Evolutionary conservation across 2,329 filamentous ascomycete genomes (phyloP).

Genomic region (Anthostomella pinea): DNA sequence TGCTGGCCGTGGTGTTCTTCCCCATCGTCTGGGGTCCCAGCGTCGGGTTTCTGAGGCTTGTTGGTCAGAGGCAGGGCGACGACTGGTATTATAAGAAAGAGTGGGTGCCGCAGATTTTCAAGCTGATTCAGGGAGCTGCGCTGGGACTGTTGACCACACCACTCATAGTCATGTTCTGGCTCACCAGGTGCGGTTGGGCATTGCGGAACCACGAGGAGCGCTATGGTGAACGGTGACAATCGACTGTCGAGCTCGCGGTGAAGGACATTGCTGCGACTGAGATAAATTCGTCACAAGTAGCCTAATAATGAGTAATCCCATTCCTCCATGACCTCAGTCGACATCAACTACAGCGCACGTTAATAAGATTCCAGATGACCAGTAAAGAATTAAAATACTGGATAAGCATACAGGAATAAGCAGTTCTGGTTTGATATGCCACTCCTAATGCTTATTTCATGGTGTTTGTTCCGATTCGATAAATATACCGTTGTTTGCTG

Average conservation of each 20-base stretch:
- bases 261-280: not conserved
- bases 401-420: no score
- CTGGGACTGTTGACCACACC: constrained; percentile 47
- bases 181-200: constrained; percentile 48
- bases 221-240: constrained; percentile 19
- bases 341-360: no score
- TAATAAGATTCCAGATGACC: no score
- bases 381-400: no score
- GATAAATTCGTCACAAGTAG: not conserved
- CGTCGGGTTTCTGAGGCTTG: constrained; percentile 41
- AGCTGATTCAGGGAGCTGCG: constrained; percentile 45
- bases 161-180: constrained; percentile 48
- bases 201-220: constrained; percentile 24
- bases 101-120: constrained; percentile 51
- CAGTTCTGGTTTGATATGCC: no score
- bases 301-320: constrained; percentile 2
- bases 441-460: no score
- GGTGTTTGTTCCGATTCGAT: no score
- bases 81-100: constrained; percentile 43
- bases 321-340: no score
- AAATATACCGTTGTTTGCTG: no score
- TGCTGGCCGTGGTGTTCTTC: constrained; percentile 39
- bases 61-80: constrained; percentile 35
- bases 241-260: no score
- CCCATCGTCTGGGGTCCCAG: constrained; percentile 41